Conservation (phyloP, 768 basidiomycete genomes). For the Boletus insuetus region DNA sequence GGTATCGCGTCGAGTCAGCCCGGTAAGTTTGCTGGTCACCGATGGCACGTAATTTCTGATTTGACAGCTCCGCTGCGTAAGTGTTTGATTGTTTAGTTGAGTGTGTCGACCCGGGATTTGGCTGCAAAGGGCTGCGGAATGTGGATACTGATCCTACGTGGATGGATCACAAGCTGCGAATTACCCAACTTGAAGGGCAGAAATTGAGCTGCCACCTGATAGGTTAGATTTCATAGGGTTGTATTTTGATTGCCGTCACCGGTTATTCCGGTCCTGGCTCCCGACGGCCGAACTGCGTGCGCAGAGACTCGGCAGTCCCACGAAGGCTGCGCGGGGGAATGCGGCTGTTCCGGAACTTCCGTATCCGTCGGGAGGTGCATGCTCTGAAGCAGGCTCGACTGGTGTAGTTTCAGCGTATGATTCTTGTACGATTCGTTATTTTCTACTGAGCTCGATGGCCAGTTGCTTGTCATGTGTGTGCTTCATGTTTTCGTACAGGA, state of each 20-base stretch:
- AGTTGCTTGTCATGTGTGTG: background rate
- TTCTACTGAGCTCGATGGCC: background rate
- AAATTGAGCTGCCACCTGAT: conserved; percentile 1
- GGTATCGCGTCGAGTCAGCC: conserved; percentile 13
- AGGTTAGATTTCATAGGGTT: conserved; percentile 5
- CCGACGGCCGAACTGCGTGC: conserved; percentile 3
- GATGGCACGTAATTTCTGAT: conserved; percentile 2
- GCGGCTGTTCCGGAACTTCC: conserved; percentile 10
- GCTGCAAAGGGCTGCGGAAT: background rate
- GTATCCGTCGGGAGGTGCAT: conserved; percentile 13
- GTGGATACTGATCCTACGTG: too few species aligned
- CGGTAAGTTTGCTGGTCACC: conserved; percentile 15
- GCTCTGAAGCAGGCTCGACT: background rate
- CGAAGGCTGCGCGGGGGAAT: conserved; percentile 1
- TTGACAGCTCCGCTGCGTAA: too few species aligned
- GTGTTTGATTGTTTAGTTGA: too few species aligned
- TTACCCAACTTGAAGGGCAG: too few species aligned
- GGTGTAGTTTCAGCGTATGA: background rate
- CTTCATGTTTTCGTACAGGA: background rate
- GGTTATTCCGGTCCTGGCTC: conserved; percentile 3
- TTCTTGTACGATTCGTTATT: background rate
- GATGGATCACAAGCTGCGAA: background rate
- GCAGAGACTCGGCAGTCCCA: conserved; percentile 6
- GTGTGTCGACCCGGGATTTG: background rate
- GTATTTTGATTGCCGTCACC: conserved; percentile 3